Evolutionary conservation across 2,329 filamentous ascomycete species (phyloP), one percentile per base, ranked within the genome.

Genomic region (Calonectria crousiana): DNA sequence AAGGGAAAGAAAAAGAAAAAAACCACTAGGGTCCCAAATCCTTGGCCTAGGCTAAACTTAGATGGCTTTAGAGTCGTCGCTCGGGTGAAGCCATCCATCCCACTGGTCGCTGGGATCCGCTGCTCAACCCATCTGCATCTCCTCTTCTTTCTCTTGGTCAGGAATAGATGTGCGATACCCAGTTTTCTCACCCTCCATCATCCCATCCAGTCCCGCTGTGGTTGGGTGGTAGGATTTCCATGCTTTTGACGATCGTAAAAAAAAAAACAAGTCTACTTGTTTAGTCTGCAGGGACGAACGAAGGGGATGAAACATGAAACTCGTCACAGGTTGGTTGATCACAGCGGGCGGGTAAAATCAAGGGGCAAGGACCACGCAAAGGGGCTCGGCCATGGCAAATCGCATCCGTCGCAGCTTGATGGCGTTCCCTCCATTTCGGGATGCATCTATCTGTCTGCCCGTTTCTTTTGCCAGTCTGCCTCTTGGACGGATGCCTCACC

Each of bases 271-370:
- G 28, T 13, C 30, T 32, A 9, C 28, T 56, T 56, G 30, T 32
- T 32, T 56, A 32, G 67, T 38, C 67, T 38, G 28, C 34, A 28
- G 36, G 38, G 47, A 52, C 51, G 47, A 38, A 69, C 67, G 38
- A 72, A 72, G 69, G 75, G 73, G 71, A 73, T 76, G 72, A 79
- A 79, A 78, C 78, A 56, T 70, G 77, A 78, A 78, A 77, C 76
- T 60, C 49, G 53, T 36, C 30, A 51, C 69, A 71, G 47, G 66
- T 60, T 67, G 28, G 58, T 47, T 73, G 71, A 73, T 73, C 71
- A 13, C 47, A 41, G 51, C 62, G 51, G 30, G 30, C 16, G 44
- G 47, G 56, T 62, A 23, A 49, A 65, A 44, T 65, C 60, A 65
- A 65, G 41, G 60, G 60, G 60, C 11, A 26, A 26, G 6, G 30